Evolutionary conservation across 106 monocot species (phyloP), one percentile per base, ranked within the genome.

Genomic region (Cymbidium sinense): DNA sequence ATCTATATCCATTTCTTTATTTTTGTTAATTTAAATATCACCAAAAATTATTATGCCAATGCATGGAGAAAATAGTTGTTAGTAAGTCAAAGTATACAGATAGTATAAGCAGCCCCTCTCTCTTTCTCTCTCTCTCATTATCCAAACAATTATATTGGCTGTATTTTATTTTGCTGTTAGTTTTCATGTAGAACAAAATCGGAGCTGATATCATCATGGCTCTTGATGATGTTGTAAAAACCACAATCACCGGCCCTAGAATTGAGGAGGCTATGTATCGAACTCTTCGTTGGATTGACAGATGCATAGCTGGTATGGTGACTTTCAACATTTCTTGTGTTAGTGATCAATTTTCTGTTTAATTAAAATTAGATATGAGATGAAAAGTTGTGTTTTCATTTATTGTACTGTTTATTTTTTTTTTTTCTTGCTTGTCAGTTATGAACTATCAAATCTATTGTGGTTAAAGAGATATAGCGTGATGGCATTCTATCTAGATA

Each of bases 191-290:
- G 98, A 99, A 95, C 81, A 99, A 99, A 86, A 95, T 99, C 79
- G 98, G 98, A 77, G 98, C 98, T 81, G 98, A 99, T 87, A 99
- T 99, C 74, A 99, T 99, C 72, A 99, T 99, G 98, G 98, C 98
- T 29, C 98, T 99, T 82, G 98, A 99, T 86, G 98, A 99, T 86
- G 98, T 99, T 72, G 98, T 99, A 76, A 99, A 80, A 47, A 99
- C 98, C 21, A 99, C 98, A 58, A 99, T 91, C 81, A 95, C 94
- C 76, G 98, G 98, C 78, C 98, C 98, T 76, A 82, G 98, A 75
- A 92, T 99, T 69, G 92, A 99, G 78, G 98, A 99, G 77, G 98
- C 98, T 75, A 99, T 99, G 98, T 89, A 95, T 50, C 90, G 98
- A 31, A 95, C 94, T 77, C 94, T 99, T 84, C 92, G 94, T 27